Evolutionary conservation across 169 alveolate species (phyloP).

Genomic region (Plasmodium malariae): DNA sequence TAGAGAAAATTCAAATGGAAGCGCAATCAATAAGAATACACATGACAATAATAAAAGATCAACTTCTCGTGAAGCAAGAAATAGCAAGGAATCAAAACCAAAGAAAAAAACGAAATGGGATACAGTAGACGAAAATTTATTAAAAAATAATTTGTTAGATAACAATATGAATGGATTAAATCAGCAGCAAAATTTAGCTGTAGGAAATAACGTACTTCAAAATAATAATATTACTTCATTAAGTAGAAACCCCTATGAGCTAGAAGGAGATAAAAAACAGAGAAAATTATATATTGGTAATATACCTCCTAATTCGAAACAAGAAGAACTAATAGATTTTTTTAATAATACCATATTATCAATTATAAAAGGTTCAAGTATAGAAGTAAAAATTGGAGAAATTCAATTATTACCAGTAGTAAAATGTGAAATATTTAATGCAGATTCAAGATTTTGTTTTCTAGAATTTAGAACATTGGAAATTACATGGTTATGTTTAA

Average conservation of each 20-base stretch:
- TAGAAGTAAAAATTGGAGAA: constrained; percentile 72
- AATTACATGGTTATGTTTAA: constrained; percentile 86
- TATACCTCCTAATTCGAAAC: constrained; percentile 84
- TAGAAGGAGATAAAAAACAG: constrained; percentile 82
- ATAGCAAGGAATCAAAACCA: constrained; percentile 22
- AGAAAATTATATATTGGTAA: constrained; percentile 85
- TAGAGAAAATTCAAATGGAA: constrained; percentile 34
- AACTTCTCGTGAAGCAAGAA: constrained; percentile 25
- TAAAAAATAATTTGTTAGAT: constrained; percentile 33
- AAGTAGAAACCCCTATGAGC: constrained; percentile 59
- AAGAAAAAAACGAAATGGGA: constrained; percentile 76
- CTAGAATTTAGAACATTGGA: constrained; percentile 87
- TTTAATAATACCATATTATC: constrained; percentile 80
- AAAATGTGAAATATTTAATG: constrained; percentile 85
- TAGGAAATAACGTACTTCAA: constrained; percentile 15
- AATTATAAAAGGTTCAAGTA: constrained; percentile 55
- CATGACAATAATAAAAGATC: constrained; percentile 45
- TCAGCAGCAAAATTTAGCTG: constrained; percentile 30
- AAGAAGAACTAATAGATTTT: constrained; percentile 81
- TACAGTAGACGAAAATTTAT: constrained; percentile 68
- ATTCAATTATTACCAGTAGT: constrained; percentile 77
- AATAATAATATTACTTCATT: constrained; percentile 27
- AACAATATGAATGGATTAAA: constrained; percentile 23
- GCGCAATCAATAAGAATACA: constrained; percentile 9
- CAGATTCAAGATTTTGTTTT: constrained; percentile 87